Conservation (phyloP, 345 rosid genomes). For the Reutealis trisperma region DNA sequence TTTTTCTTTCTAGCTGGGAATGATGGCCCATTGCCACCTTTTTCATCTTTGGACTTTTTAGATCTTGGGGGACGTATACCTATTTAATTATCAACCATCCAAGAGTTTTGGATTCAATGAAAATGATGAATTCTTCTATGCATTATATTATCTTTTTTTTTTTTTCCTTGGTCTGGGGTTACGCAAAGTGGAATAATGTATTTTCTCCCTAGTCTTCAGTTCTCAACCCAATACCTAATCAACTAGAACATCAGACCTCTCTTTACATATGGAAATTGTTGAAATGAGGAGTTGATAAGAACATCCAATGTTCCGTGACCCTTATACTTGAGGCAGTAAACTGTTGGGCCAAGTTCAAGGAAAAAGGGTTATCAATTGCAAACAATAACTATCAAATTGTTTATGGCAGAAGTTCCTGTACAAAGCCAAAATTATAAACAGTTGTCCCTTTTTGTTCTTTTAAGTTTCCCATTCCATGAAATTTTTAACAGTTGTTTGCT, state of each 20-base stretch:
- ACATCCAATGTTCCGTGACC: not conserved
- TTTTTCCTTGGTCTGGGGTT: not conserved
- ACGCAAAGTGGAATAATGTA: no score
- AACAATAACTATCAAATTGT: not conserved
- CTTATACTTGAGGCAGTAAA: not conserved
- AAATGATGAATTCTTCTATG: not conserved
- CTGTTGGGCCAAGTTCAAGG: not conserved
- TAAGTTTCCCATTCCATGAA: not conserved
- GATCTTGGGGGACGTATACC: not conserved
- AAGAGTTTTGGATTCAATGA: not conserved
- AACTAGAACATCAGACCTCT: not conserved
- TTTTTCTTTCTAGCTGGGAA: not conserved
- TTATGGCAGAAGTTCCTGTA: not conserved
- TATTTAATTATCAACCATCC: not conserved
- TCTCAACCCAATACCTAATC: not conserved
- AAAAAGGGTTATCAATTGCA: not conserved
- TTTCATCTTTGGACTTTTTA: not conserved
- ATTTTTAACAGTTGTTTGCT: not conserved
- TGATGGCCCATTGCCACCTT: not conserved
- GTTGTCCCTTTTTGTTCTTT: no score
- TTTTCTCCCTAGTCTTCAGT: not conserved
- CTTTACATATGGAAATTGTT: no score
- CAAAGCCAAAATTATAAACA: not conserved
- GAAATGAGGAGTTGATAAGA: not conserved
- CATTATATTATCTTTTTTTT: not conserved